These are phyloP conservation scores for Cucurbita argyrosperma DNA, from an alignment of 306 rosid genomes.

Conservation along the genomic window DNA sequence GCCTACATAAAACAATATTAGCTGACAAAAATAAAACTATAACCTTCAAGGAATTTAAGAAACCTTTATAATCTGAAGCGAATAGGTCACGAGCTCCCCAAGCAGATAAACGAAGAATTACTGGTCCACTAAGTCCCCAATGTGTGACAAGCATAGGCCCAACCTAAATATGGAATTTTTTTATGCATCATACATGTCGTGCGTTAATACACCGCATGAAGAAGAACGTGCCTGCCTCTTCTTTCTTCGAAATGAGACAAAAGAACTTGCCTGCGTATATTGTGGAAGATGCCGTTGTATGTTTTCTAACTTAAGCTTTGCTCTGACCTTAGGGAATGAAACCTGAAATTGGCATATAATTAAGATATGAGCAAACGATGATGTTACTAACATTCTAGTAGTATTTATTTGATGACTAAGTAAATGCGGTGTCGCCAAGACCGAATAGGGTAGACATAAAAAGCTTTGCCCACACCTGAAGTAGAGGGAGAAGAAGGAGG, in stretches of 20 bases:
- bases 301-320: slow-evolving; percentile 48
- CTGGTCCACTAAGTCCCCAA: slow-evolving; percentile 97
- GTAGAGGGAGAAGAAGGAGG: too few relatives aligned
- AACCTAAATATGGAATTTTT: slow-evolving; percentile 23
- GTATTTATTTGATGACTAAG: neutral
- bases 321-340: slow-evolving; percentile 71
- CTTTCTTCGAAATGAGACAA: too few relatives aligned
- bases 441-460: too few relatives aligned
- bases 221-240: neutral
- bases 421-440: too few relatives aligned
- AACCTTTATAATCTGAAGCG: slow-evolving; percentile 55
- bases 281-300: slow-evolving; percentile 43
- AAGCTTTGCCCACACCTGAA: too few relatives aligned
- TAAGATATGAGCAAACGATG: neutral
- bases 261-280: slow-evolving; percentile 52
- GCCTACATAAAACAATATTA: slow-evolving; percentile 43
- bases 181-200: neutral
- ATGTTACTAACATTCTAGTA: neutral
- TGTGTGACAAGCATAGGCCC: slow-evolving; percentile 90
- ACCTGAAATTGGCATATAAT: slow-evolving; percentile 32
- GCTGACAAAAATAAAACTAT: slow-evolving; percentile 9
- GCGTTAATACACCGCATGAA: slow-evolving; percentile 6
- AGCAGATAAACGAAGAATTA: slow-evolving; percentile 77
- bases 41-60: slow-evolving; percentile 1
- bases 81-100: slow-evolving; percentile 88